Evolutionary conservation across 805 yeast genomes (phyloP).

Genomic region (Isabelozyma pseudorhagii): DNA sequence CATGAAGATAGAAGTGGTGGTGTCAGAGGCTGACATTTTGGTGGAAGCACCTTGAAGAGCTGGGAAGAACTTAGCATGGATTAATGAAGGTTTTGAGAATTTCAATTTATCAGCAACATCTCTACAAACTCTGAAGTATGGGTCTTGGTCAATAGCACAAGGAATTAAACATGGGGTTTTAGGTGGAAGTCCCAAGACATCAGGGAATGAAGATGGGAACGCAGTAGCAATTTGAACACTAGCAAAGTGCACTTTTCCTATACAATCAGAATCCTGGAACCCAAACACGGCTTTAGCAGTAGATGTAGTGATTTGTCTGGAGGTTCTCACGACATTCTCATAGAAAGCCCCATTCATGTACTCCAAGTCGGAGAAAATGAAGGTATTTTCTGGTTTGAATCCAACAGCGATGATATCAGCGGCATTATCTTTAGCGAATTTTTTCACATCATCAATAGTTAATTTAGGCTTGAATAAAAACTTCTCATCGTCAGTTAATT

Average conservation of each 20-base stretch:
- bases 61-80: constrained; percentile 96
- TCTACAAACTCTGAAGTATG: constrained; percentile 94
- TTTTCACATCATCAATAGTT: constrained; percentile 83
- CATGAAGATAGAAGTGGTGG: constrained; percentile 88
- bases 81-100: constrained; percentile 84
- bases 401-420: constrained; percentile 94
- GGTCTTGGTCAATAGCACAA: constrained; percentile 99
- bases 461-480: constrained; percentile 89
- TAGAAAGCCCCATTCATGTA: constrained; percentile 94
- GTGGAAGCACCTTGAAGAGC: constrained; percentile 95
- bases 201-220: constrained; percentile 95
- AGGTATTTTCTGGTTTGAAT: constrained; percentile 90
- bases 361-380: constrained; percentile 86
- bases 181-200: constrained; percentile 76
- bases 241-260: constrained; percentile 93
- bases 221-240: constrained; percentile 95
- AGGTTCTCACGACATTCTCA: constrained; percentile 87
- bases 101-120: constrained; percentile 94
- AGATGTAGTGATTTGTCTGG: constrained; percentile 94
- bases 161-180: constrained; percentile 97
- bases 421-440: constrained; percentile 77
- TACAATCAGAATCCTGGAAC: constrained; percentile 89
- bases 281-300: constrained; percentile 98
- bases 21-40: constrained; percentile 95
- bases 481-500: constrained; percentile 95